phyloP scores from a whole-genome alignment of 352 stramenopile species.

The Globisporangium middletonii region DNA sequence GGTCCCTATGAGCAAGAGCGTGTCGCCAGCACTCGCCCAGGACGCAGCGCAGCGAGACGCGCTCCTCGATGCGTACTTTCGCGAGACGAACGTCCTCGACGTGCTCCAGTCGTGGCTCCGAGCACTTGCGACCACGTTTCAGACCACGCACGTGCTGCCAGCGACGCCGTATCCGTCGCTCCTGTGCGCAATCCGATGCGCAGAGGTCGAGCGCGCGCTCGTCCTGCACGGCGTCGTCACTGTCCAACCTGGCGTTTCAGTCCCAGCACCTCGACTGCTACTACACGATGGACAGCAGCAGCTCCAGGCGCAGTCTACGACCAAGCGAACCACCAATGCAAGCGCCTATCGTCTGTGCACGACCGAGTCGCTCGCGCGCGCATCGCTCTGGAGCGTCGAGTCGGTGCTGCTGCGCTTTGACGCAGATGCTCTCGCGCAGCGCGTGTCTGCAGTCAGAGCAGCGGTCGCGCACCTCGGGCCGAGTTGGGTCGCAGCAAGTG shows the following conservation, averaged over 20 bases:
- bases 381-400: slow-evolving; percentile 23
- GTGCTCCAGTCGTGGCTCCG: slow-evolving; percentile 28
- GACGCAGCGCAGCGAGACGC: slow-evolving; percentile 20
- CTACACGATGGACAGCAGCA: slow-evolving; percentile 12
- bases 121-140: slow-evolving; percentile 21
- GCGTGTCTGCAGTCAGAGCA: background rate
- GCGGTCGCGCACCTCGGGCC: background rate
- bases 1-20: too few relatives aligned
- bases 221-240: slow-evolving; percentile 5
- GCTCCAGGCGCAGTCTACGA: background rate
- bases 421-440: background rate
- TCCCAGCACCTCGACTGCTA: slow-evolving; percentile 4
- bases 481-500: slow-evolving; percentile 6
- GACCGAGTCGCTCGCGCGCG: slow-evolving; percentile 15
- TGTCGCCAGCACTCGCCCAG: slow-evolving; percentile 10
- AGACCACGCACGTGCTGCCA: slow-evolving; percentile 22
- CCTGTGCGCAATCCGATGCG: slow-evolving; percentile 25
- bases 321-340: background rate
- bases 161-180: slow-evolving; percentile 31
- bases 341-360: slow-evolving; percentile 13
- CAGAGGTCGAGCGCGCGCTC: slow-evolving; percentile 17
- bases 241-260: background rate
- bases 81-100: slow-evolving; percentile 26
- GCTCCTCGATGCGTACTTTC: slow-evolving; percentile 40
- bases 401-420: slow-evolving; percentile 11